Evolutionary conservation across 2,329 filamentous ascomycete genomes (phyloP).

Genomic region (Scedosporium aurantiacum): DNA sequence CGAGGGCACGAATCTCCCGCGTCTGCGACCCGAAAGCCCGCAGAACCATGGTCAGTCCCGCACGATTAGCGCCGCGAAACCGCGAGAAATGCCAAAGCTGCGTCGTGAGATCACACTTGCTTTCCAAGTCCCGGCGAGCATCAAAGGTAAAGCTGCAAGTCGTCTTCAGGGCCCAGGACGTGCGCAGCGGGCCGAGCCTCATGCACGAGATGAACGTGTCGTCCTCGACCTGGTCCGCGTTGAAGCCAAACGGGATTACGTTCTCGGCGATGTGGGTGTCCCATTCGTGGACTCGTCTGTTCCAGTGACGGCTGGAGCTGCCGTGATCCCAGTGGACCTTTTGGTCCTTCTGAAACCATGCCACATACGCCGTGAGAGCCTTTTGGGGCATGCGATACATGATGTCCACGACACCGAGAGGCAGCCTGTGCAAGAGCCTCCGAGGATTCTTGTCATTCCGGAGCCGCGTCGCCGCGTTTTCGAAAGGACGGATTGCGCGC

Average conservation of each 20-base stretch:
- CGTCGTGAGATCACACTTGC: constrained; percentile 6
- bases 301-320: neutral
- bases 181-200: constrained; percentile 12
- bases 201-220: constrained; percentile 23
- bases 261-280: neutral
- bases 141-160: constrained; percentile 3
- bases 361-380: constrained; percentile 8
- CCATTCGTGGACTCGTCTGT: neutral
- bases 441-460: neutral
- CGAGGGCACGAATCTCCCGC: constrained; percentile 24
- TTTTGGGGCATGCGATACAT: constrained; percentile 12
- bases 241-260: constrained; percentile 12
- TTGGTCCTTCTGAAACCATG: neutral
- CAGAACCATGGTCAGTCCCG: constrained; percentile 32
- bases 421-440: constrained; percentile 2
- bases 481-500: neutral
- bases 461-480: neutral
- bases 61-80: constrained; percentile 31
- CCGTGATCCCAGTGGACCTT: constrained; percentile 10
- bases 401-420: constrained; percentile 7
- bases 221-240: constrained; percentile 25
- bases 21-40: constrained; percentile 21
- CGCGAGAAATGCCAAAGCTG: constrained; percentile 18
- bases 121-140: neutral
- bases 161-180: constrained; percentile 10